phyloP scores from a whole-genome alignment of 371 early-diverging fungal species.

The Gilbertella persicaria region DNA sequence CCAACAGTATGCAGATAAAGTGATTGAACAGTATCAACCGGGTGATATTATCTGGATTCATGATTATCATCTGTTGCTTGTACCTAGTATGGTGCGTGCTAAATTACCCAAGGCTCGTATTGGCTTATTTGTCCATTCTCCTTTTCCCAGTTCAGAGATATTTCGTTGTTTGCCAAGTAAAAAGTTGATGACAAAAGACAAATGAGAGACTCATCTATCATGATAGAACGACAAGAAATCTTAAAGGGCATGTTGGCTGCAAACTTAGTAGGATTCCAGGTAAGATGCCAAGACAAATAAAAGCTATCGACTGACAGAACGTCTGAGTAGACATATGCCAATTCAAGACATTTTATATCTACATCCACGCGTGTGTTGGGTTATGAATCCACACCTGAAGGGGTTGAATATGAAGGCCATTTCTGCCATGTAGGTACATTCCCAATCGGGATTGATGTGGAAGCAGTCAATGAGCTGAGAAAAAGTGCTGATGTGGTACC shows the following conservation, averaged over 20 bases:
- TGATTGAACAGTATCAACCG: constrained; percentile 68
- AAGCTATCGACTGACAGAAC: neutral
- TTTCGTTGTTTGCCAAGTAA: constrained; percentile 91
- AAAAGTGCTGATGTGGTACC: constrained; percentile 54
- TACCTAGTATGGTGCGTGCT: constrained; percentile 85
- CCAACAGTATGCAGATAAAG: constrained; percentile 75
- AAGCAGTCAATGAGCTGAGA: constrained; percentile 41
- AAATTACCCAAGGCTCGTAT: constrained; percentile 80
- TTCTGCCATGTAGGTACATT: constrained; percentile 86
- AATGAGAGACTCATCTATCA: neutral
- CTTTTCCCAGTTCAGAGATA: constrained; percentile 94
- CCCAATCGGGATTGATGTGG: constrained; percentile 96
- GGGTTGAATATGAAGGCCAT: constrained; percentile 76
- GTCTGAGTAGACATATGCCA: constrained; percentile 80
- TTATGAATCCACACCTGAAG: constrained; percentile 82
- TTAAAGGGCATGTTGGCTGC: constrained; percentile 91
- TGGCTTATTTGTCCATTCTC: constrained; percentile 97
- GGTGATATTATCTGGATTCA: constrained; percentile 98
- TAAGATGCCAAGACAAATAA: constrained; percentile 9
- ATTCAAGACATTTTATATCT: constrained; percentile 94
- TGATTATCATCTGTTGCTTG: constrained; percentile 96
- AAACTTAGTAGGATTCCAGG: constrained; percentile 93
- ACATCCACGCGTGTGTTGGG: constrained; percentile 91
- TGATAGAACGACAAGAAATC: constrained; percentile 89
- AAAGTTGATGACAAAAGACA: constrained; percentile 10